Evolutionary conservation across 1,284 basidiomycete genomes (phyloP), one percentile per base, ranked within the genome.

Genomic region (Cutaneotrichosporon sp.): DNA sequence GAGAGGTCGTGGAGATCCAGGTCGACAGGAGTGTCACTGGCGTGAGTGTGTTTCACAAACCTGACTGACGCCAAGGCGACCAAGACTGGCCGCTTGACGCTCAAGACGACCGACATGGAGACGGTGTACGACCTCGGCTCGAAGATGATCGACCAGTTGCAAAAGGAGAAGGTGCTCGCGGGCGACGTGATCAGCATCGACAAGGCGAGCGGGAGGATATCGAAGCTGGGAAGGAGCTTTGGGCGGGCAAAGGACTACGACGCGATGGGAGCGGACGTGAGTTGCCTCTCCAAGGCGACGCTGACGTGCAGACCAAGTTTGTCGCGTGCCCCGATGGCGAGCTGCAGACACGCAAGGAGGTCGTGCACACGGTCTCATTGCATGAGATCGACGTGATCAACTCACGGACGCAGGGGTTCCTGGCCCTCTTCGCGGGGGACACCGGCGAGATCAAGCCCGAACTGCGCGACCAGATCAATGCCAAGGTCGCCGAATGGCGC

Each of bases 341-440:
- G 77, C 84, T 98, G 52, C 94, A 98, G 79, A 93, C 91, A 64
- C 85, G 93, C 60, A 92, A 90, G 78, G 91, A 97, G 76, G 88
- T 97, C 34, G 88, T 93, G 5, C 94, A 98, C 75, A 97, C 92
- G 0, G 93, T 98, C 10, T 93, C 92, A 2, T 79, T 98, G 25
- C 96, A 97, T 76, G 96, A 98, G 77, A 98, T 98, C 65, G 96
- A 98, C 68, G 94, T 97, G 49, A 97, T 98, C 80, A 98, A 98
- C 79, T 93, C 89, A 62, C 82, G 94, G 46, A 97, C 94, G 20
- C 96, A 98, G 79, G 94, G 81, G 11, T 83, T 83, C 75, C 67
- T 83, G 11, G 81, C 82, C 1, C 73, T 83, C n/a, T 81, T 82
- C 58, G 79, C 80, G 37, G 88, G 94, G 22, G 94, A 97, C 74